A percentile compares a stretch with the other conserved stretches of the same genome.
phyloP scores from a whole-genome alignment of 2,329 filamentous ascomycete genomes.

The Ambrosiella xylebori region DNA sequence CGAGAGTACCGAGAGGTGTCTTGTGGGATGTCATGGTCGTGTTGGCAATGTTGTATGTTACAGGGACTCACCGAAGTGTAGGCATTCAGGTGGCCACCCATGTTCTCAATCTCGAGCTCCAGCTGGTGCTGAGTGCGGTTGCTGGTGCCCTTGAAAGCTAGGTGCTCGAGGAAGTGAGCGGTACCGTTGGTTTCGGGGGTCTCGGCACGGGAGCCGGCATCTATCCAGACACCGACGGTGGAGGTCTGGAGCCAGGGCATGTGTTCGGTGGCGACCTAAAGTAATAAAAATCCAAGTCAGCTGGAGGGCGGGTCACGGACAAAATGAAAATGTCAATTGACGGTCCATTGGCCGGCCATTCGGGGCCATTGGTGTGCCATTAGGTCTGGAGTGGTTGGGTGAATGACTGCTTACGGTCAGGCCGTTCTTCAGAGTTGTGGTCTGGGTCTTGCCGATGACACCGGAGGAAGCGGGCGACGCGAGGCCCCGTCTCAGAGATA shows the following conservation, averaged over 20 bases:
- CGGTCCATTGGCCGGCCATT: not conserved
- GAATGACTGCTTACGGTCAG: constrained; percentile 53
- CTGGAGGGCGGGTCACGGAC: not conserved
- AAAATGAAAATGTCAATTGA: not conserved
- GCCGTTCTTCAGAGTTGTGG: constrained; percentile 91
- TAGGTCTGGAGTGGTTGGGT: constrained; percentile 4
- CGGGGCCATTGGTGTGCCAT: not conserved
- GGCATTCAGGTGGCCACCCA: constrained; percentile 97
- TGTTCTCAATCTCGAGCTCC: constrained; percentile 99
- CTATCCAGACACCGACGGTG: constrained; percentile 97
- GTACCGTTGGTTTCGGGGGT: constrained; percentile 98
- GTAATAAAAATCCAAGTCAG: not conserved
- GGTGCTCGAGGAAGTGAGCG: constrained; percentile 97
- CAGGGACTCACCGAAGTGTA: constrained; percentile 77
- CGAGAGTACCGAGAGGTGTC: not conserved
- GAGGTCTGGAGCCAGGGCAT: constrained; percentile 97
- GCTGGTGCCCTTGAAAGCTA: constrained; percentile 98
- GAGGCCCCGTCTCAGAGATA: constrained; percentile 70
- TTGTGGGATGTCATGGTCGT: not conserved
- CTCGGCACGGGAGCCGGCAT: constrained; percentile 94
- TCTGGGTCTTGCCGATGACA: constrained; percentile 68
- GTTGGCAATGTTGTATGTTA: not conserved
- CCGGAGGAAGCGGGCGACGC: constrained; percentile 58
- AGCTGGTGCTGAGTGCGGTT: constrained; percentile 93
- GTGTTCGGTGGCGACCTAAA: constrained; percentile 89